Base-by-base conservation (phyloP, 73 alveolate genomes). In the Paramecium caudatum region DNA sequence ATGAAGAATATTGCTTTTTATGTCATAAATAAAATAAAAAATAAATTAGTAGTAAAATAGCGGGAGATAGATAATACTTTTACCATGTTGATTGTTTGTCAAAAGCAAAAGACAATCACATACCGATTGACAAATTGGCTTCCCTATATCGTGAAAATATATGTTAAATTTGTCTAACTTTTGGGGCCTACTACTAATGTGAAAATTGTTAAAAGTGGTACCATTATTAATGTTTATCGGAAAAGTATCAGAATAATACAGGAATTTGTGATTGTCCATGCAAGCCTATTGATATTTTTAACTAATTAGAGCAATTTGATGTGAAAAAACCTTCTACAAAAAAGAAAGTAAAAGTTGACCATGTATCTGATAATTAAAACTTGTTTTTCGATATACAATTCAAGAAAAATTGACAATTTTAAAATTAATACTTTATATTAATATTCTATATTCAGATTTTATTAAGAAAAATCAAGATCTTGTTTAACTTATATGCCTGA, bases 131-230 rank as follows among this genome's bases (percentile, higher is more conserved):
- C 30, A 55, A 23, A 55, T 27, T 55, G 80, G 7, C 16, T 8
- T 37, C 23, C 23, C 23, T 55, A 23, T 55, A 12, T 15, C 8
- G 30, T 27, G 13, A 37, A 10, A 55, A 55, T 27, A 23, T 55
- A 10, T 55, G 80, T 55, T 27, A 55, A 55, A 55, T 55, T 55
- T 55, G 80, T 23, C 10, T 27, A 27, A 55, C 23, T 27, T 10
- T 27, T 23, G 80, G 80, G 80, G 80, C 80, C 9, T 55, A 19
- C 30, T 55, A 55, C 30, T 55, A 55, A 55, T 55, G 80, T 55
- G 80, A 55, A 55, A 55, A 55, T 55, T 55, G 80, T 21, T 37
- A 55, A 55, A 27, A 27, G 30, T 55, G 80, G 80, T 55, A 55
- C 30, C 80, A 55, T 23, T 55, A 55, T 55, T 7, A 10, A 27